Evolutionary conservation across 768 basidiomycete genomes (phyloP).

Genomic region (Agaricus subrufescens): DNA sequence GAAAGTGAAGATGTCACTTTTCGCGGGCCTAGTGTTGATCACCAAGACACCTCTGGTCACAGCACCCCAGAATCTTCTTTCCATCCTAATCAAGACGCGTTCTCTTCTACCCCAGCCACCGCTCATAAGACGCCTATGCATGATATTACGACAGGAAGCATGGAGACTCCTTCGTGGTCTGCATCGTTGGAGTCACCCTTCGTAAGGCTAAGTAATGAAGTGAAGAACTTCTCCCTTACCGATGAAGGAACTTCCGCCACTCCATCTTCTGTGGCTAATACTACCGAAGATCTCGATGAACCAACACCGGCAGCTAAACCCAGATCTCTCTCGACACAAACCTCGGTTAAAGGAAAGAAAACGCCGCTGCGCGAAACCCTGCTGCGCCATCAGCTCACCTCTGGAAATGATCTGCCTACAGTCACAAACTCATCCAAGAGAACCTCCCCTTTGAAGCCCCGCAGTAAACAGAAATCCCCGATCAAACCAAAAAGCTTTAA

Average conservation of each 20-base stretch:
- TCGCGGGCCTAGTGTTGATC: slow-evolving; percentile 15
- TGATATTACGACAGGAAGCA: slow-evolving; percentile 32
- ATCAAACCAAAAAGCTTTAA: slow-evolving; percentile 44
- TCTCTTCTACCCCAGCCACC: slow-evolving; percentile 77
- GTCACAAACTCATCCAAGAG: slow-evolving; percentile 23
- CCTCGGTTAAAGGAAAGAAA: slow-evolving; percentile 40
- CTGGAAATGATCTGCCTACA: slow-evolving; percentile 33
- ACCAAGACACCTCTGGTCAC: slow-evolving; percentile 34
- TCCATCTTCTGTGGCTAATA: slow-evolving; percentile 11
- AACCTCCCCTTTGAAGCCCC: slow-evolving; percentile 49
- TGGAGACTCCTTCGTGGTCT: slow-evolving; percentile 64
- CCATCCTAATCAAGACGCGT: slow-evolving; percentile 63
- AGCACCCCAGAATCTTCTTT: slow-evolving; percentile 69
- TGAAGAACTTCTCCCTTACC: slow-evolving; percentile 45
- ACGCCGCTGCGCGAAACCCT: slow-evolving; percentile 45
- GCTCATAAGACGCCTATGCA: slow-evolving; percentile 29
- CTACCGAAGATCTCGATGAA: slow-evolving; percentile 13
- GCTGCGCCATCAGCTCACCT: slow-evolving; percentile 46
- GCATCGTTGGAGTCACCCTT: slow-evolving; percentile 72
- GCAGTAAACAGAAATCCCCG: slow-evolving; percentile 53
- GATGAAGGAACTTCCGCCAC: slow-evolving; percentile 29
- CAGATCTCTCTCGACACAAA: slow-evolving; percentile 12
- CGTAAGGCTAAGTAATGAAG: slow-evolving; percentile 57
- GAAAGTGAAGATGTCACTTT: slow-evolving; percentile 22
- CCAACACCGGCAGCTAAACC: slow-evolving; percentile 15